Evolutionary conservation across 2,329 filamentous ascomycete species (phyloP), one percentile per base, ranked within the genome.

Genomic region (Cladobotryum mycophilum): DNA sequence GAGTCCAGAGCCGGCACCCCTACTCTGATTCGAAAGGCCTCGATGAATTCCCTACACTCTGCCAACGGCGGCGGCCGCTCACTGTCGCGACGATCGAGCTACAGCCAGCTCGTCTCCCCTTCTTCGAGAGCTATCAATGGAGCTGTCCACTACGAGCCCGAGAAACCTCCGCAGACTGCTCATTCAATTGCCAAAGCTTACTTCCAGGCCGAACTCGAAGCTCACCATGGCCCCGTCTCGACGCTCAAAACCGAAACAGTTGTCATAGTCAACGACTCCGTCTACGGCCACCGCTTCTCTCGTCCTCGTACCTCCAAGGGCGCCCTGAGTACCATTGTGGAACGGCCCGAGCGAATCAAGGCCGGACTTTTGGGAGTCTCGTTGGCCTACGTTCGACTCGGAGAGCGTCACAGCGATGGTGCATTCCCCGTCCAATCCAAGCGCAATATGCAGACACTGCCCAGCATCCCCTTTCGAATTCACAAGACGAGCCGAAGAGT

Each of bases 251-350:
- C 79, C 11, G 75, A 90, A 53, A 89, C 89, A 0, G 70, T 95
- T 4, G 90, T 97, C 43, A 79, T 99, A 30, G 73, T 99, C 2
- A 90, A 97, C 61, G 93, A 99, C 70, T 85, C 87, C 48, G 96
- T 92, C 69, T 99, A 97, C 65, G 91, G 92, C 20, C 93, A 99
- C 70, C 85, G 90, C 18, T 99, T 84, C 67, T 89, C 91, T 11
- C 80, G 93, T 41, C 89, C 89, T 4, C 85, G 87, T 59, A 86
- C 89, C 1, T 85, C 82, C 18, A 86, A 86, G 60, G 78, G 74
- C 41, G 79, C 80, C 14, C 76, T 97, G 1, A 82, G 75, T 60
- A 87, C 84, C 51, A 96, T 99, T 57, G 91, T 99, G 45, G 93
- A 99, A 70, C 80, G 93, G 11, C 93, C 93, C 0, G 93, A 99